phyloP scores from a whole-genome alignment of 164 flowering plant genomes.

The Piper betle region DNA sequence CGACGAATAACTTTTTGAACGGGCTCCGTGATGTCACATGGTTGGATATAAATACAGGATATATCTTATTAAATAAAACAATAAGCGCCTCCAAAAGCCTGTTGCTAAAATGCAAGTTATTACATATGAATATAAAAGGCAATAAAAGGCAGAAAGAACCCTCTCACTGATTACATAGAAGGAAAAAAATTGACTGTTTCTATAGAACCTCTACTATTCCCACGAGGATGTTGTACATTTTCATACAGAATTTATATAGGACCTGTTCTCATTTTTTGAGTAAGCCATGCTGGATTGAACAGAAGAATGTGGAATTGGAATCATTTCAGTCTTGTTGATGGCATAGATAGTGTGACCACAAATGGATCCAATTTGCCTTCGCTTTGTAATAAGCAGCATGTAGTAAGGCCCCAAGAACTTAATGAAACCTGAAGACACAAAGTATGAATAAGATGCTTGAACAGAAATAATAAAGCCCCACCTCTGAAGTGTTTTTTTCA shows the following conservation, averaged over 20 bases:
- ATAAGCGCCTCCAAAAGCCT: background rate
- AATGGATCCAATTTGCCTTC: conserved; percentile 78
- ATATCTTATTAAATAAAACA: background rate
- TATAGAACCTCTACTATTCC: conserved; percentile 20
- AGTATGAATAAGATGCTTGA: background rate
- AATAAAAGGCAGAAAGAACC: conserved; percentile 3
- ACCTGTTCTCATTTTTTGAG: conserved; percentile 97
- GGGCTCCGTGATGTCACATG: too few relatives aligned
- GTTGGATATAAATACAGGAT: background rate
- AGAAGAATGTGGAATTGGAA: conserved; percentile 60
- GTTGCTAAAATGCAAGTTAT: background rate
- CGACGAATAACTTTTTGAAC: too few relatives aligned
- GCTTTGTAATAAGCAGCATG: conserved; percentile 84
- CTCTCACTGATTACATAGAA: conserved; percentile 3
- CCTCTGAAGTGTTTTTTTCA: too few relatives aligned
- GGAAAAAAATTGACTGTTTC: conserved; percentile 5
- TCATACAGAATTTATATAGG: conserved; percentile 71
- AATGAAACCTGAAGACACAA: conserved; percentile 52
- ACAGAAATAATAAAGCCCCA: too few relatives aligned
- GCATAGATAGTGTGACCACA: conserved; percentile 82
- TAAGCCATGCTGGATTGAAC: conserved; percentile 49
- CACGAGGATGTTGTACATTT: conserved; percentile 47
- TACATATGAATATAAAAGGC: background rate
- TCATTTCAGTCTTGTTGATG: conserved; percentile 71
- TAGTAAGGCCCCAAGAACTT: conserved; percentile 94